Evolutionary conservation across 768 basidiomycete species (phyloP), one percentile per base, ranked within the genome.

Genomic region (Pleurotus sapidus): DNA sequence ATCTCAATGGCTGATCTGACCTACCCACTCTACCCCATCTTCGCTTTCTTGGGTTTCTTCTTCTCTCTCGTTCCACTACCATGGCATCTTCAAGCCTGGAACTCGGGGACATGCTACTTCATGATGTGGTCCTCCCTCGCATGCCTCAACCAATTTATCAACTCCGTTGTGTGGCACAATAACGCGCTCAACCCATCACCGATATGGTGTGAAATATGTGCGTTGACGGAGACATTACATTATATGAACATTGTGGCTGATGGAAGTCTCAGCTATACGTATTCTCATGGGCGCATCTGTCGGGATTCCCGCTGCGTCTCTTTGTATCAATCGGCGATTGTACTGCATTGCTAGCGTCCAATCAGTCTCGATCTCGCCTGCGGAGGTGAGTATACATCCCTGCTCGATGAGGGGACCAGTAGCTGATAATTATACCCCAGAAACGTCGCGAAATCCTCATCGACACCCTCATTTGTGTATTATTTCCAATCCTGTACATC

Each of bases 21-120:
- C 5, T 62, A 66, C 40, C 66, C 68, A 7, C 56, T 75, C 15
- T 74, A 73, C 60, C 68, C 78, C 14, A 61, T 74, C 14, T 60
- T 77, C 50, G 61, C 80, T 12, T 71, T 81, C 67, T 38, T 76
- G 8, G 68, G 69, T 27, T 73, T 76, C 55, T 27, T 81, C 23
- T 58, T 79, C 0, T 65, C 73, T 11, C 60, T 84, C n/a, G n/a
- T n/a, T 7, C 84, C 86, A 17, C 64, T 82, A 3, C 77, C 81
- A 0, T 82, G 80, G 78, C 85, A 87, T 60, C 68, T 79, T 46
- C 75, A 81, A 65, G 82, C 84, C 15, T 74, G 79, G 72, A 86
- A 88, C 63, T 70, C 81, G 8, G 84, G 83, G 7, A 87, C 84
- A 5, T 75, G 86, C 46, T 59, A 79, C 23, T 81, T 80, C 63